Evolutionary conservation across 148 eudicot genomes (phyloP).

Genomic region (Cornus suecica): DNA sequence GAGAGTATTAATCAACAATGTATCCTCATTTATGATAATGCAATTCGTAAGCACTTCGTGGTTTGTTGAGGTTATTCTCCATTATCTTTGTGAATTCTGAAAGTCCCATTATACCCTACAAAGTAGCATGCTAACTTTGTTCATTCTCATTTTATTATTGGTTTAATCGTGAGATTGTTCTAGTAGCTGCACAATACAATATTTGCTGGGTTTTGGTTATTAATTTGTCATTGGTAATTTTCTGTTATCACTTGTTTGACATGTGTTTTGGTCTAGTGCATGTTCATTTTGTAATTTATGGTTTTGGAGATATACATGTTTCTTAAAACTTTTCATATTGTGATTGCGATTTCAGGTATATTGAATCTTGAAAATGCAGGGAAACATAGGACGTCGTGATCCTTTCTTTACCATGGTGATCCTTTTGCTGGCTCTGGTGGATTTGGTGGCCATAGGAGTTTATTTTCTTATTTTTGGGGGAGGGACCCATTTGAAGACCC

Average conservation of each 20-base stretch:
- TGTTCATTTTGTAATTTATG: neutral
- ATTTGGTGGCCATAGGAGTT: constrained; percentile 45
- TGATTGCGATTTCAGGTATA: constrained; percentile 14
- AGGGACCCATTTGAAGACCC: constrained; percentile 92
- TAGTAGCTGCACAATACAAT: too few relatives aligned
- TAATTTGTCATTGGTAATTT: too few relatives aligned
- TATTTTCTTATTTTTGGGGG: constrained; percentile 56
- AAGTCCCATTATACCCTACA: too few relatives aligned
- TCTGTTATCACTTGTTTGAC: neutral
- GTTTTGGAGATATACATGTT: neutral
- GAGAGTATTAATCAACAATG: too few relatives aligned
- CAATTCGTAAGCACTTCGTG: neutral
- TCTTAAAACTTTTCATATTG: neutral
- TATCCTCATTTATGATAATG: too few relatives aligned
- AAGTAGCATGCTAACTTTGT: neutral
- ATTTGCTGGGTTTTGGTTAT: neutral
- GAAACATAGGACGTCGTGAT: constrained; percentile 48
- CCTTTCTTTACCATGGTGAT: constrained; percentile 38
- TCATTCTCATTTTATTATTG: neutral
- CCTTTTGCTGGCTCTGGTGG: constrained; percentile 45
- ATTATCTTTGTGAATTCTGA: too few relatives aligned
- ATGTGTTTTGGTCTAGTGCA: neutral
- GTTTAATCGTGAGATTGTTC: neutral
- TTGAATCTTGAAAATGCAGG: constrained; percentile 36
- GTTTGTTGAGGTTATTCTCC: too few relatives aligned